Conservation (phyloP, 2,329 filamentous ascomycete genomes). For the Hymenoscyphus fraxineus region DNA sequence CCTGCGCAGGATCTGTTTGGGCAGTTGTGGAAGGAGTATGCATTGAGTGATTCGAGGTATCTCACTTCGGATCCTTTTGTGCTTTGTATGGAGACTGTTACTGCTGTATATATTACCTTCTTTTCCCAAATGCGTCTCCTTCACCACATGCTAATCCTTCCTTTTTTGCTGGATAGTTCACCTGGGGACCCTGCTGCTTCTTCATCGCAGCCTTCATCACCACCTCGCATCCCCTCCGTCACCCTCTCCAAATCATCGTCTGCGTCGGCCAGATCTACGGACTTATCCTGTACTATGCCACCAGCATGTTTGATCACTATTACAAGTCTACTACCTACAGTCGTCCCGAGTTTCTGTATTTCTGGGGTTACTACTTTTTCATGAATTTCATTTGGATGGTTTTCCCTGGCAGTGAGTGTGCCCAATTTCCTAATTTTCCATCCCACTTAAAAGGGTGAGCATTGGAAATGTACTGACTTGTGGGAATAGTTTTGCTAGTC, state of each 20-base stretch:
- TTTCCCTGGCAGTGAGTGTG: constrained; percentile 46
- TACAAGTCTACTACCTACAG: constrained; percentile 48
- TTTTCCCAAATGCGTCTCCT: not conserved
- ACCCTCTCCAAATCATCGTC: constrained; percentile 46
- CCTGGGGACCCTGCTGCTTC: constrained; percentile 58
- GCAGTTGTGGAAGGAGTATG: constrained; percentile 57
- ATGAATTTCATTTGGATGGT: constrained; percentile 61
- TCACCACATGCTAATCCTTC: not conserved
- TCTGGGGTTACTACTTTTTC: constrained; percentile 60
- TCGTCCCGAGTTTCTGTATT: constrained; percentile 58
- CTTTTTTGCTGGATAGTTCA: constrained; percentile 36
- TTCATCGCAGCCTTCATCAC: constrained; percentile 46
- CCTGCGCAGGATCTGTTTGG: constrained; percentile 43
- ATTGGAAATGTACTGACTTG: not conserved
- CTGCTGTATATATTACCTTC: constrained; percentile 36
- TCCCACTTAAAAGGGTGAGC: too few species aligned
- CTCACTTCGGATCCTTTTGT: constrained; percentile 50
- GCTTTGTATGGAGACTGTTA: constrained; percentile 54
- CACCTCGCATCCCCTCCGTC: constrained; percentile 42
- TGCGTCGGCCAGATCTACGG: constrained; percentile 44
- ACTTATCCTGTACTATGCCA: constrained; percentile 60
- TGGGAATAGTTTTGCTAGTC: constrained; percentile 33
- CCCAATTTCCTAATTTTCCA: not conserved
- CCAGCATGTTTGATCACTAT: constrained; percentile 49
- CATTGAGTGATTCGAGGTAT: constrained; percentile 54